A percentile compares a stretch with the other conserved stretches of the same genome.
Evolutionary conservation across 768 basidiomycete species (phyloP).

Genomic region (Strobilomyces dryophilus): DNA sequence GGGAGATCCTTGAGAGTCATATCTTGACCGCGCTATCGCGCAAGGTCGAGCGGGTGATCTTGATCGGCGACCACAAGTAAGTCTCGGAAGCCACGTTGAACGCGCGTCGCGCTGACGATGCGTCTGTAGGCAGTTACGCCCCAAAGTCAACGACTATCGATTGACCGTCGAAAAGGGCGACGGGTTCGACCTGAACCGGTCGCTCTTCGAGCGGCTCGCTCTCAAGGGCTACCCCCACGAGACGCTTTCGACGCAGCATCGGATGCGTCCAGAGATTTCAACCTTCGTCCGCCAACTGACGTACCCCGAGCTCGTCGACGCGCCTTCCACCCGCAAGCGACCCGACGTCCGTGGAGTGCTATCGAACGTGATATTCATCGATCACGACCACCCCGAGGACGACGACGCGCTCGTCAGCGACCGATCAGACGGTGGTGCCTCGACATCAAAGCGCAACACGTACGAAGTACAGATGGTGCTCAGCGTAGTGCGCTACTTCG

Average conservation of each 20-base stretch:
- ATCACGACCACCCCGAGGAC: slow-evolving; percentile 56
- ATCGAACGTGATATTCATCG: slow-evolving; percentile 59
- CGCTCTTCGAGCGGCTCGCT: slow-evolving; percentile 66
- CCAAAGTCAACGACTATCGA: slow-evolving; percentile 62
- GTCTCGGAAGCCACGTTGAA: not conserved
- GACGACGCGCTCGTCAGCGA: slow-evolving; percentile 38
- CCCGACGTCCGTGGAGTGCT: slow-evolving; percentile 49
- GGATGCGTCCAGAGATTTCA: slow-evolving; percentile 74
- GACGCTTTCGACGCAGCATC: slow-evolving; percentile 55
- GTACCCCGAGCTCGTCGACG: slow-evolving; percentile 62
- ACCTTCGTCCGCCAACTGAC: slow-evolving; percentile 58
- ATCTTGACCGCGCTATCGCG: slow-evolving; percentile 52
- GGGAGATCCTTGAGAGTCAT: slow-evolving; percentile 68
- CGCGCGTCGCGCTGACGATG: not conserved
- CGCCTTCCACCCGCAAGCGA: slow-evolving; percentile 42
- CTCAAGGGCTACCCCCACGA: slow-evolving; percentile 57
- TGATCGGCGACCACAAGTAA: slow-evolving; percentile 73
- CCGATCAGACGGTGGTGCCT: slow-evolving; percentile 39
- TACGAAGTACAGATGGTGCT: slow-evolving; percentile 60
- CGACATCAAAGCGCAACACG: slow-evolving; percentile 56
- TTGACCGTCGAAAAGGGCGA: slow-evolving; percentile 68
- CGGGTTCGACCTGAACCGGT: slow-evolving; percentile 61
- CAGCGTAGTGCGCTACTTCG: slow-evolving; percentile 61
- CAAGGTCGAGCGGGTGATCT: slow-evolving; percentile 47
- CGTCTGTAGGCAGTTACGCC: slow-evolving; percentile 57